Evolutionary conservation across 352 stramenopile species (phyloP).

Genomic region (Globisporangium nagaii): DNA sequence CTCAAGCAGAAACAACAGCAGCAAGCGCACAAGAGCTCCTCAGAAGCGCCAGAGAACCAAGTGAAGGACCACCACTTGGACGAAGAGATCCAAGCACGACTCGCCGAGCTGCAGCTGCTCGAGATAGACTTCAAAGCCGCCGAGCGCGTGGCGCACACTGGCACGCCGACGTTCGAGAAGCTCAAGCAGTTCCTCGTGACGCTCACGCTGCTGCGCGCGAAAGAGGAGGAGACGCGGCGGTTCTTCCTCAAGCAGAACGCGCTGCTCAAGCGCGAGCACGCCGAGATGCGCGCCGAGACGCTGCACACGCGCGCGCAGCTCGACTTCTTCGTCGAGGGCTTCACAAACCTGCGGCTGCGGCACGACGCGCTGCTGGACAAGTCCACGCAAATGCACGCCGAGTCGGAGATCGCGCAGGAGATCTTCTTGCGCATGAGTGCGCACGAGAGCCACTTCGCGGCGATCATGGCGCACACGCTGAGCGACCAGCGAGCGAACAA

Average conservation of each 20-base stretch:
- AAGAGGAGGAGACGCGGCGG: slow-evolving; percentile 48
- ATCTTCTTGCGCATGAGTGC: slow-evolving; percentile 55
- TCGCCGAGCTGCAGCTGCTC: slow-evolving; percentile 36
- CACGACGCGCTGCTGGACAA: slow-evolving; percentile 58
- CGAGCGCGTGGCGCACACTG: slow-evolving; percentile 49
- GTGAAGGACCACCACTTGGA: slow-evolving; percentile 56
- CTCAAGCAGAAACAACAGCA: not conserved
- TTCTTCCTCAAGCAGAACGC: slow-evolving; percentile 53
- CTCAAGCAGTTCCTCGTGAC: slow-evolving; percentile 67
- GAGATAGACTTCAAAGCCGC: slow-evolving; percentile 59
- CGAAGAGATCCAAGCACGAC: slow-evolving; percentile 38
- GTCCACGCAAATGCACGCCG: slow-evolving; percentile 46
- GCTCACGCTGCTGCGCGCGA: slow-evolving; percentile 45
- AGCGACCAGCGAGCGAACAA: slow-evolving; percentile 35
- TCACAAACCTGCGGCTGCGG: slow-evolving; percentile 55
- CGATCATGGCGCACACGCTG: slow-evolving; percentile 43
- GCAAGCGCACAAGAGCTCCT: too few relatives aligned
- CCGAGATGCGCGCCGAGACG: slow-evolving; percentile 52
- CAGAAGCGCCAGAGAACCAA: slow-evolving; percentile 7
- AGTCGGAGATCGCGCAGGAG: slow-evolving; percentile 53
- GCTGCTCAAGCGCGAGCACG: slow-evolving; percentile 40
- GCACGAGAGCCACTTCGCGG: slow-evolving; percentile 49
- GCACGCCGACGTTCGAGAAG: slow-evolving; percentile 64
- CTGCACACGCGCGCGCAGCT: slow-evolving; percentile 61
- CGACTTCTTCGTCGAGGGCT: slow-evolving; percentile 76